Conservation (phyloP, 2,329 filamentous ascomycete genomes). For the Penicillium sp. region DNA sequence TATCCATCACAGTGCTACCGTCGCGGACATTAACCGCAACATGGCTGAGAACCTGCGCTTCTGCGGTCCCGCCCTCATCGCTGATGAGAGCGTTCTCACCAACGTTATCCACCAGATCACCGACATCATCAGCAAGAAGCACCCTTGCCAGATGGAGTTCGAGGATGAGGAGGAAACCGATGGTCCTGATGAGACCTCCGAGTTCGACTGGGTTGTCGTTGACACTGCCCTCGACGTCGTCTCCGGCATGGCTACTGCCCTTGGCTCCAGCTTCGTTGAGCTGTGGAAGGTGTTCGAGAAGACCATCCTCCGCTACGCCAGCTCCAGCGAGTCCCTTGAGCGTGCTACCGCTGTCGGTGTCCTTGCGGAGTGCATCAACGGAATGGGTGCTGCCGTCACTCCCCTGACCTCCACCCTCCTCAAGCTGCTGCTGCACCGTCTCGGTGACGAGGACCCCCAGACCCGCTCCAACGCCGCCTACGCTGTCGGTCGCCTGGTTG, state of each 20-base stretch:
- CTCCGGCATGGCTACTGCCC: constrained; percentile 76
- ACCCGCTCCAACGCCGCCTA: constrained; percentile 96
- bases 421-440: constrained; percentile 78
- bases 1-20: constrained; percentile 64
- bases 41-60: constrained; percentile 86
- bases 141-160: constrained; percentile 90
- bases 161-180: constrained; percentile 77
- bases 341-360: constrained; percentile 88
- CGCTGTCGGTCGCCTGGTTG: constrained; percentile 79
- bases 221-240: constrained; percentile 92
- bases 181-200: constrained; percentile 76
- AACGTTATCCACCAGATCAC: constrained; percentile 74
- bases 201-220: constrained; percentile 96
- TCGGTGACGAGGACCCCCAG: constrained; percentile 85
- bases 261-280: constrained; percentile 78
- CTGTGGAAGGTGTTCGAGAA: constrained; percentile 97
- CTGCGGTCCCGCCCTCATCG: constrained; percentile 82
- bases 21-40: constrained; percentile 94
- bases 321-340: constrained; percentile 82
- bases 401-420: constrained; percentile 76
- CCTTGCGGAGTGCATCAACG: constrained; percentile 84
- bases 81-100: constrained; percentile 70
- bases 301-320: constrained; percentile 82
- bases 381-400: constrained; percentile 79
- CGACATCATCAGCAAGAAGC: constrained; percentile 81